Conservation (phyloP, 1,284 basidiomycete species). For the Sanghuangporus baumii region DNA sequence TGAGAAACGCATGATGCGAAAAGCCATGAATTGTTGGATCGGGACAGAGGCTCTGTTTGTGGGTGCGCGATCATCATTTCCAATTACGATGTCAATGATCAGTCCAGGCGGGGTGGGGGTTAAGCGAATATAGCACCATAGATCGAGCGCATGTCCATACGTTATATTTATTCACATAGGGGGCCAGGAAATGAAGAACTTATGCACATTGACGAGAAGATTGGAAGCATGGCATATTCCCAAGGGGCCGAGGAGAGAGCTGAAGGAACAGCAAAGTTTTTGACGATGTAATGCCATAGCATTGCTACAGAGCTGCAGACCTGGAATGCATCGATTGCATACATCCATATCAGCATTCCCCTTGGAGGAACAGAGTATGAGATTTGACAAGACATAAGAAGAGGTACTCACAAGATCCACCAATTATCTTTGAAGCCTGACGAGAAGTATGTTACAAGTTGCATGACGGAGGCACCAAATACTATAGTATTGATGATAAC, state of each 20-base stretch:
- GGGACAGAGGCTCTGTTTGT: constrained; percentile 27
- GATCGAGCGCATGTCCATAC: background rate
- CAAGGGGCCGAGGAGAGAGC: constrained; percentile 26
- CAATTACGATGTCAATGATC: background rate
- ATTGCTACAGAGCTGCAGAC: constrained; percentile 27
- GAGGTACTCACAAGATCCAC: background rate
- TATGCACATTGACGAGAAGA: constrained; percentile 19
- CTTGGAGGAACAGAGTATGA: background rate
- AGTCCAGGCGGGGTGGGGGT: background rate
- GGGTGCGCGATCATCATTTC: background rate
- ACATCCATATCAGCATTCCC: constrained; percentile 28
- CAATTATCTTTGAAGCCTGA: constrained; percentile 20
- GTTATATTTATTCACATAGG: background rate
- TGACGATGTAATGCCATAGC: constrained; percentile 30
- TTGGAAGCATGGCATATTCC: constrained; percentile 30
- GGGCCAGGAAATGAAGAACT: background rate
- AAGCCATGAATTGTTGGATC: constrained; percentile 31
- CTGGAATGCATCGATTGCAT: constrained; percentile 30
- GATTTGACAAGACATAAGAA: background rate
- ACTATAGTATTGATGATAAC: constrained; percentile 28
- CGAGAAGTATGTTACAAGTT: constrained; percentile 24
- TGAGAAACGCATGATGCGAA: constrained; percentile 27
- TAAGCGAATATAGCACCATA: constrained; percentile 11
- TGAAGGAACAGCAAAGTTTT: constrained; percentile 26
- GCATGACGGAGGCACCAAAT: constrained; percentile 26